Evolutionary conservation across 129 eudicot species (phyloP), one percentile per base, ranked within the genome.

Genomic region (Pittosporum tobira): DNA sequence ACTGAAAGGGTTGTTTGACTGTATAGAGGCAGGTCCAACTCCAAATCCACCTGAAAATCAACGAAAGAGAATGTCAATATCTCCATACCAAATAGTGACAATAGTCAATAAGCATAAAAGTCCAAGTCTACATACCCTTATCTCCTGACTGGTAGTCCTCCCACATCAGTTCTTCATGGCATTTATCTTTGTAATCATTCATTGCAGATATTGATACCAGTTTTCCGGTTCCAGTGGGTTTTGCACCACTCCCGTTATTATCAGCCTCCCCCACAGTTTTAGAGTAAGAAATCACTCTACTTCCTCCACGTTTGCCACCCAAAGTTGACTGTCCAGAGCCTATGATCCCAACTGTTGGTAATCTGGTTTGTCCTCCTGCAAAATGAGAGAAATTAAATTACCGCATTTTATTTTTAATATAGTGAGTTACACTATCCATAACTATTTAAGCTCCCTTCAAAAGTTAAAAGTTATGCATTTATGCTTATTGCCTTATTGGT

Each of bases 151-250:
- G 67, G 59, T 77, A 77, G 51, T 77, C 68, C 64, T 77, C 75
- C 31, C 44, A 62, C 51, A 75, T 77, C 71, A 77, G 34, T 59
- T 72, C 78, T 59, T 77, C 83, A 67, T 77, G 78, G 66, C 71
- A 67, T 47, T 72, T 72, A 68, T 48, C 55, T 40, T 26, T 46
- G 70, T 71, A 67, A 24, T 16, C 8, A 3, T 67, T 31, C 78
- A 67, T 77, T 34, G 71, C 68, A 12, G 72, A 67, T n/a, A 77
- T 57, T 2, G 83, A 77, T 36, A 28, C 19, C 7, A 67, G 22
- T 20, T 51, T 71, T 18, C 3, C 65, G n/a, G n/a, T n/a, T n/a
- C n/a, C n/a, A n/a, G n/a, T n/a, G n/a, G n/a, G n/a, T n/a, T n/a
- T n/a, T n/a, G n/a, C n/a, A n/a, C n/a, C n/a, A n/a, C n/a, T n/a